Evolutionary conservation across 2,329 filamentous ascomycete genomes (phyloP).

Genomic region (Hymenotorrendiella dingleyae): DNA sequence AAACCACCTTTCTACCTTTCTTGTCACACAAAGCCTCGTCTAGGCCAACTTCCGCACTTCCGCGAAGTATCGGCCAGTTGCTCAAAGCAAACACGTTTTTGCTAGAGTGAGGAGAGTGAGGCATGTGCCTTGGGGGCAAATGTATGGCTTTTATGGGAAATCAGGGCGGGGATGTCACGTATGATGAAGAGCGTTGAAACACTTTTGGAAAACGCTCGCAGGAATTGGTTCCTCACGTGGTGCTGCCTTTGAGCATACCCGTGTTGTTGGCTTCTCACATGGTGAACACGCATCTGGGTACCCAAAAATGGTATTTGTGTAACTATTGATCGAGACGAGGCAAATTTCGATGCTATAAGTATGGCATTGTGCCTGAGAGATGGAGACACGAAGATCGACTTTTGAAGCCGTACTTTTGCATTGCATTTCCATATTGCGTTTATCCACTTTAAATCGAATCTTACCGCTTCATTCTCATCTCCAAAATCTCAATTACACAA

Average conservation of each 20-base stretch:
- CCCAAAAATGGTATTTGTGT: too few relatives aligned
- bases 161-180: too few relatives aligned
- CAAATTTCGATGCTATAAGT: too few relatives aligned
- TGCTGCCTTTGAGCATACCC: background rate
- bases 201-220: constrained; percentile 13
- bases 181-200: constrained; percentile 5
- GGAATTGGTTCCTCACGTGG: constrained; percentile 10
- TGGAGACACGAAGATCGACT: too few relatives aligned
- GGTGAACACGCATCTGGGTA: too few relatives aligned
- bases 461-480: background rate
- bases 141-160: constrained; percentile 11
- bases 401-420: too few relatives aligned
- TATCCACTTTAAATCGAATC: background rate
- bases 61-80: constrained; percentile 11
- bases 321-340: too few relatives aligned
- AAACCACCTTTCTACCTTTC: constrained; percentile 12
- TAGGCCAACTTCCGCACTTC: constrained; percentile 5
- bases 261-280: background rate
- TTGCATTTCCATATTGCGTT: too few relatives aligned
- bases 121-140: background rate
- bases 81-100: constrained; percentile 16
- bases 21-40: constrained; percentile 21
- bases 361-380: too few relatives aligned
- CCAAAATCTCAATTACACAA: background rate
- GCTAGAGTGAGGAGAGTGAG: constrained; percentile 6